A percentile compares a stretch with the other conserved stretches of the same genome.
phyloP scores from a whole-genome alignment of 83 land plant genomes.

The Diphasiastrum complanatum region DNA sequence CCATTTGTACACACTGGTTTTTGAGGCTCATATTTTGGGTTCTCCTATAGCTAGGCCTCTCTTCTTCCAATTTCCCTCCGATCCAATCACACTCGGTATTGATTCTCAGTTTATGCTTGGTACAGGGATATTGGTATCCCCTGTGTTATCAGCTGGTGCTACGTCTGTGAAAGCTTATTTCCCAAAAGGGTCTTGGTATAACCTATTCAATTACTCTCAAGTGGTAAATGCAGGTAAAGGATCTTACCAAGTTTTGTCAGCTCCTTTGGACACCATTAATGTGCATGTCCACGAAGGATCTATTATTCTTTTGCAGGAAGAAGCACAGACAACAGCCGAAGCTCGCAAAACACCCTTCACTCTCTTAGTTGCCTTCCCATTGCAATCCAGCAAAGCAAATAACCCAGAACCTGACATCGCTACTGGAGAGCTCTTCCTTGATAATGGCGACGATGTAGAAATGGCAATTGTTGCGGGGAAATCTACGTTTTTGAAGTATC shows the following conservation, averaged over 20 bases:
- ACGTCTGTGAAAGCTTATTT: constrained; percentile 59
- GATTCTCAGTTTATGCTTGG: constrained; percentile 66
- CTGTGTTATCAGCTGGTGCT: constrained; percentile 42
- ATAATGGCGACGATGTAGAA: constrained; percentile 53
- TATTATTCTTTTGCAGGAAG: constrained; percentile 66
- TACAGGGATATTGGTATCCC: constrained; percentile 59
- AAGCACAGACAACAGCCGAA: constrained; percentile 48
- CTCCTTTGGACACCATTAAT: constrained; percentile 62
- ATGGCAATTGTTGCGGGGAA: constrained; percentile 46
- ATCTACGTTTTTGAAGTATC: constrained; percentile 44
- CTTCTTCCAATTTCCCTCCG: constrained; percentile 69
- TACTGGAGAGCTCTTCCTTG: constrained; percentile 56
- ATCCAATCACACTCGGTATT: constrained; percentile 44
- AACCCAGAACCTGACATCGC: constrained; percentile 19
- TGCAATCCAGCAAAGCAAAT: constrained; percentile 12
- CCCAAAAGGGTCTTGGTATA: constrained; percentile 73
- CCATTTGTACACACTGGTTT: constrained; percentile 63
- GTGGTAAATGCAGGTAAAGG: constrained; percentile 33
- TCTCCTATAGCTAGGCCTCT: constrained; percentile 74
- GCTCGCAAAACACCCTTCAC: constrained; percentile 51
- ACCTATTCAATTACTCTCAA: constrained; percentile 49
- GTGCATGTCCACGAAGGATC: constrained; percentile 70
- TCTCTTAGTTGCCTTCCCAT: constrained; percentile 43
- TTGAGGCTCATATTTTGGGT: constrained; percentile 57
- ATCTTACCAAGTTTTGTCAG: constrained; percentile 31